These are phyloP conservation scores for Cairneyella variabilis DNA, from an alignment of 495 filamentous ascomycete genomes.

Conservation along the genomic window DNA sequence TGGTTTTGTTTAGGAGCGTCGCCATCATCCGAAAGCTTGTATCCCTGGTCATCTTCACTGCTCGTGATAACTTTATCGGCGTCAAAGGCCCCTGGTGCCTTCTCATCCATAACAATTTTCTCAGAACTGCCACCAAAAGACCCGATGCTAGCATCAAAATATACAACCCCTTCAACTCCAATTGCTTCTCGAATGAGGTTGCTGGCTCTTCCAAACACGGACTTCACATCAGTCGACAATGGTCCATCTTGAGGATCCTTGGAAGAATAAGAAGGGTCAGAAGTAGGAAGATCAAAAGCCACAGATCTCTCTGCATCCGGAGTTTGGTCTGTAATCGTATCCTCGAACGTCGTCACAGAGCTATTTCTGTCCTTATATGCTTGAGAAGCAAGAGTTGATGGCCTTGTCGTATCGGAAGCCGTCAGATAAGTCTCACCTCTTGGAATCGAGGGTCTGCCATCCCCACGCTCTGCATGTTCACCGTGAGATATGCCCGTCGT, in stretches of 20 bases:
- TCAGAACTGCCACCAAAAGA: constrained; percentile 24
- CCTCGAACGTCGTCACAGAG: constrained; percentile 21
- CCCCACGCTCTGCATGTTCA: not conserved
- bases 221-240: constrained; percentile 32
- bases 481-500: not conserved
- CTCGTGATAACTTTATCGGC: constrained; percentile 1
- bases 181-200: constrained; percentile 49
- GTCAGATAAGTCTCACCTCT: constrained; percentile 14
- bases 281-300: constrained; percentile 20
- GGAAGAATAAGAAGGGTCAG: constrained; percentile 16
- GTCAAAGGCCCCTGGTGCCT: constrained; percentile 17
- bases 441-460: constrained; percentile 15
- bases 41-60: constrained; percentile 17
- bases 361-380: constrained; percentile 15
- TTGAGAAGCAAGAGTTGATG: constrained; percentile 10
- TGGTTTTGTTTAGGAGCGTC: not conserved
- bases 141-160: constrained; percentile 43
- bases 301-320: constrained; percentile 19
- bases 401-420: constrained; percentile 1
- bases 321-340: constrained; percentile 3
- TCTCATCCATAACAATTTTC: constrained; percentile 20
- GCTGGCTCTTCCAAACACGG: constrained; percentile 39
- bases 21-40: constrained; percentile 1
- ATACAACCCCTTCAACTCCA: constrained; percentile 48
- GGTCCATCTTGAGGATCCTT: constrained; percentile 23